Evolutionary conservation across 75 land plant species (phyloP).

Genomic region (Cryptomeria japonica): DNA sequence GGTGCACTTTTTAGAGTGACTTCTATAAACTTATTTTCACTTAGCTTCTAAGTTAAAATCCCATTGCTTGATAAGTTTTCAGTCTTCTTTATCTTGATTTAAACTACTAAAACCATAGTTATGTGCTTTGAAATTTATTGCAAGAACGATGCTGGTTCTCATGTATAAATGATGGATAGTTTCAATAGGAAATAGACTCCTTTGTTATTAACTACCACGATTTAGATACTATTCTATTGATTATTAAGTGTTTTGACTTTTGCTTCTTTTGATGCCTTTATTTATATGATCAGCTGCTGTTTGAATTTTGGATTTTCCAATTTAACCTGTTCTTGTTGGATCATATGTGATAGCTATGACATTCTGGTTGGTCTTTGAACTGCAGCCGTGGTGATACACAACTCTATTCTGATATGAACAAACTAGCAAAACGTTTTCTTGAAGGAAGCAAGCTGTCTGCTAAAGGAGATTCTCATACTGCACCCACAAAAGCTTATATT

Average conservation of each 20-base stretch:
- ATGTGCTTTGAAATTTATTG: background rate
- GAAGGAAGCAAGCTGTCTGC: slow-evolving; percentile 35
- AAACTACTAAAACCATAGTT: background rate
- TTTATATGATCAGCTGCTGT: background rate
- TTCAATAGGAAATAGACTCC: background rate
- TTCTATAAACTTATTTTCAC: background rate
- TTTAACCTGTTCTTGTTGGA: background rate
- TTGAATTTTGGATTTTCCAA: background rate
- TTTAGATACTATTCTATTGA: background rate
- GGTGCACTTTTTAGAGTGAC: background rate
- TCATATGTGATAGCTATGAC: background rate
- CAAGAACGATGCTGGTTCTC: background rate
- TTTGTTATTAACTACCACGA: background rate
- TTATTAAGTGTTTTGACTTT: background rate
- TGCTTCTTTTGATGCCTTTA: background rate
- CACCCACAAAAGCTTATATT: slow-evolving; percentile 75
- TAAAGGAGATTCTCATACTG: slow-evolving; percentile 34
- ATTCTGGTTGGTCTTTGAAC: background rate
- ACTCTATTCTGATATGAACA: slow-evolving; percentile 80
- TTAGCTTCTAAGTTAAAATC: background rate
- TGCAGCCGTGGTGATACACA: slow-evolving; percentile 93
- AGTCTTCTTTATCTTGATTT: background rate
- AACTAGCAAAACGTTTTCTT: slow-evolving; percentile 85
- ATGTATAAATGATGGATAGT: background rate
- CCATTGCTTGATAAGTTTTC: background rate